Base-by-base conservation (phyloP, 1,139 yeast species). In the Scheffersomyces titani region DNA sequence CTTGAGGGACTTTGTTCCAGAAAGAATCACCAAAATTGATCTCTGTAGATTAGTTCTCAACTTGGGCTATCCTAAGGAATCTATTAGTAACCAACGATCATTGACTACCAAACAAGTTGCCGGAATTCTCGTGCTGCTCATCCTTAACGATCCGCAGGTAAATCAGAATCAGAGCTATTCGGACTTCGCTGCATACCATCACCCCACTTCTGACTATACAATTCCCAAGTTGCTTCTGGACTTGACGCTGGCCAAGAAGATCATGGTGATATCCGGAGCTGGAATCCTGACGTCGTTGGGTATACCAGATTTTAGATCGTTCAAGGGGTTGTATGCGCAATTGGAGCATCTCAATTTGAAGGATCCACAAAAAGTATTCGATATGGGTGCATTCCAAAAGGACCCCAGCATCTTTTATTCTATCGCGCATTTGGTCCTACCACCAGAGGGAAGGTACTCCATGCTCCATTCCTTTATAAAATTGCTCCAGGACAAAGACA, bases 341-440 rank as follows among this genome's bases (percentile, higher is more conserved):
- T 82, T 94, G 61, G 81, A 81, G 54, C 82, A 85, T 64, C 55
- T 63, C 44, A 96, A 97, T 0, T 75, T 93, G 51, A 84, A 83
- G 55, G 98, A 94, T 65, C 98, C 98, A 0, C 98, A 94, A 70
- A 97, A 92, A 66, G 98, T 93, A 49, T 94, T 94, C 72, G 94
- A 92, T 68, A 75, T 91, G 54, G 82, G 81, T 45, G 76, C 87
- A 16, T 94, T 94, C 72, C 79, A 82, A 62, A 82, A 84, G 45
- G 94, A 92, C 65, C 98, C 98, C 0, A 74, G 84, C 3, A 84
- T 93, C 40, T 94, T 94, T 67, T 94, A 92, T 70, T 85, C 91
- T 21, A 88, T 94, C 57, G 98, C 98, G 1, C 89, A 89, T 66
- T 86, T 90, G 84, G 87, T 94, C 52, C 72, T 93, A 54, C 98